Evolutionary conservation across 148 eudicot species (phyloP), one percentile per base, ranked within the genome.

Genomic region (Amaranthus cruentus): DNA sequence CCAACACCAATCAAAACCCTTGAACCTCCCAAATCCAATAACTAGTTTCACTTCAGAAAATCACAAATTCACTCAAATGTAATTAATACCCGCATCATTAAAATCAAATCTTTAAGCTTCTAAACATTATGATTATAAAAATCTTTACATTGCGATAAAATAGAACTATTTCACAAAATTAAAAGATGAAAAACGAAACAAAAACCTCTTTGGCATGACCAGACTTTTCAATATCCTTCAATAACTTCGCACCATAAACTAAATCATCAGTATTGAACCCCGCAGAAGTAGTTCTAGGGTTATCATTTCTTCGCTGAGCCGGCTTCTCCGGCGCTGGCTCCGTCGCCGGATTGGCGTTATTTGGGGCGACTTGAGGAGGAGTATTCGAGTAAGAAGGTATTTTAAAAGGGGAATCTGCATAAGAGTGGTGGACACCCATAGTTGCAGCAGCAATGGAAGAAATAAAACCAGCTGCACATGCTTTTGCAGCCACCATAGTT

Each of bases 261-360:
- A 95, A 82, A 0, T 97, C 89, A 80, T 87, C 96, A 1, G 97
- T 96, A 67, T 91, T 96, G 78, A 95, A 91, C 7, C 99, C 99
- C 44, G 97, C 83, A n/a, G 99, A 80, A 0, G 92, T 74, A 4
- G 96, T 95, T 42, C 97, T 79, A 6, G 97, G 97, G 49, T 90
- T 79, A 61, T 91, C 88, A 73, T 95, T 95, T 2, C 96, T 82
- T 47, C 82, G 87, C 68, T 84, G 85, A 5, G 78, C 80, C n/a
- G 77, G 75, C 80, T 77, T 55, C 76, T 77, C 81, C 9, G 81
- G 62, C 38, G 78, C 79, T 4, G 77, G 50, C 8, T 82, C 56
- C 8, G 81, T 28, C 43, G 66, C 11, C 64, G 73, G 74, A n/a
- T 1, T 28, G 38, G 38, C 38, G 38, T 28, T 28, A 21, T 28